A percentile compares a stretch with the other conserved stretches of the same genome.
phyloP scores from a whole-genome alignment of 345 rosid species.

The Nephelium lappaceum region DNA sequence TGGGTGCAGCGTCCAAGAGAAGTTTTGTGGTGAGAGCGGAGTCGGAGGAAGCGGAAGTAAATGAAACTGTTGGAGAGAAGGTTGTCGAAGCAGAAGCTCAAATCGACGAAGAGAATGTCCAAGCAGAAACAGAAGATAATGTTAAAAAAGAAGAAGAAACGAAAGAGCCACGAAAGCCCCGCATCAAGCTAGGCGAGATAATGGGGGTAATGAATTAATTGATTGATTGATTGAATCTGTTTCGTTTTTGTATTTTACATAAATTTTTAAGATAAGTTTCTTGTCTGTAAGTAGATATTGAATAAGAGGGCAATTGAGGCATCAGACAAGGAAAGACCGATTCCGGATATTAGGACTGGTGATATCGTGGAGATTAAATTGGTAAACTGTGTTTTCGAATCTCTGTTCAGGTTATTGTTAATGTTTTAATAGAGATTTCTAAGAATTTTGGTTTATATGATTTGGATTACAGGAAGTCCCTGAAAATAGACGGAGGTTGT shows the following conservation, averaged over 20 bases:
- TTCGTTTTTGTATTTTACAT: background rate
- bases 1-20: slow-evolving; percentile 36
- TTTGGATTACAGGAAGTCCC: slow-evolving; percentile 70
- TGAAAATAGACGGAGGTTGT: slow-evolving; percentile 69
- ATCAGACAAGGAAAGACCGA: slow-evolving; percentile 60
- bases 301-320: slow-evolving; percentile 83
- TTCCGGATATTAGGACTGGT: slow-evolving; percentile 84
- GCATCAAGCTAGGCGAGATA: slow-evolving; percentile 63
- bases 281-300: slow-evolving; percentile 55
- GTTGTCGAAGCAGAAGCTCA: slow-evolving; percentile 30
- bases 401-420: slow-evolving; percentile 1
- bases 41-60: slow-evolving; percentile 37
- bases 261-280: background rate
- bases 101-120: slow-evolving; percentile 28
- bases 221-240: background rate
- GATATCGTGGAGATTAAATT: slow-evolving; percentile 79
- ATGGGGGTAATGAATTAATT: slow-evolving; percentile 62
- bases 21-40: slow-evolving; percentile 62
- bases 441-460: slow-evolving; percentile 22
- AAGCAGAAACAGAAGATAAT: slow-evolving; percentile 25
- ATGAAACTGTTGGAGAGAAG: slow-evolving; percentile 22
- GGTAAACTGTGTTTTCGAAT: slow-evolving; percentile 43
- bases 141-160: slow-evolving; percentile 35
- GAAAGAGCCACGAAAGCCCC: slow-evolving; percentile 55
- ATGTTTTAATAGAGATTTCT: background rate